Evolutionary conservation across 805 yeast species (phyloP), one percentile per base, ranked within the genome.

Genomic region (Saturnispora ahearnii): DNA sequence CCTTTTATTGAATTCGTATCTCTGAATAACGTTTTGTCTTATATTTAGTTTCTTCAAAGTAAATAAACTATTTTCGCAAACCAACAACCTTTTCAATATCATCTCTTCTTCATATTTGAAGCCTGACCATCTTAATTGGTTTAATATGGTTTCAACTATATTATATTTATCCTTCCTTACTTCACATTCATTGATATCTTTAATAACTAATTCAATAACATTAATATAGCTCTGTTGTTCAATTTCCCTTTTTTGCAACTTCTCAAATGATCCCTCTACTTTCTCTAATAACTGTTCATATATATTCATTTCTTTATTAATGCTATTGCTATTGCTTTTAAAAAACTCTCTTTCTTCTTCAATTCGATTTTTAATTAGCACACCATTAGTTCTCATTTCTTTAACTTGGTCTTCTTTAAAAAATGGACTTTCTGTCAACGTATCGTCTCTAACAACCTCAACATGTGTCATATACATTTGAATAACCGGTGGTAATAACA

Each of bases 381-480:
- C 12, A 11, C 26, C 28, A 10, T 38, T 22, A 38, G 22, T 12
- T 24, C 30, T 24, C 26, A 38, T 9, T 12, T 30, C 37, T 8
- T 24, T 9, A 30, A 30, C 28, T 9, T 31, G 18, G 3, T 43
- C 45, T 22, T 32, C 29, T 24, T 29, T 32, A 7, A 45, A 36
- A 34, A 53, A 53, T 21, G 52, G 41, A 15, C 59, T 50, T 28
- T 58, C 63, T 1, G 45, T 24, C 9, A 62, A 45, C 4, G 59
- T 52, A 24, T 63, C 65, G 49, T 63, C 67, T 37, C 62, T 54
- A 5, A 55, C 46, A n/a, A 63, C 63, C 37, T 63, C 63, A 28
- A 63, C 60, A 15, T 55, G 57, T 1, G 67, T 62, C 24, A 64
- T 54, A 44, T 54, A 59, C 47, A 59, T 56, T 45, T 61, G 56